Evolutionary conservation across 192 early-diverging fungal species (phyloP).

Genomic region (Allomyces macrogynus): DNA sequence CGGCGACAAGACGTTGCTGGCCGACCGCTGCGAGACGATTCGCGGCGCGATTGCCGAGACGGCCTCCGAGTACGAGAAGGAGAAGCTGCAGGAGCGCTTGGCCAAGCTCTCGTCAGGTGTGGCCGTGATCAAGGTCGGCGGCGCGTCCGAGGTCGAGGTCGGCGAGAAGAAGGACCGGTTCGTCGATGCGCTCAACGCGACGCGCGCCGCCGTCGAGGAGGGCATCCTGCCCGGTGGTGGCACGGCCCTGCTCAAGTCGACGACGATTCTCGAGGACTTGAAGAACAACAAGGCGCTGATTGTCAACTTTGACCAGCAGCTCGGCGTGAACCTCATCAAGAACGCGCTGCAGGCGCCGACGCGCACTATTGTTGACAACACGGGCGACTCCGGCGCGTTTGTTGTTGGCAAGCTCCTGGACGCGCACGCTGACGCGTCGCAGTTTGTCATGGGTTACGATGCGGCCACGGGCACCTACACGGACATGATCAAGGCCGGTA

Average conservation of each 20-base stretch:
- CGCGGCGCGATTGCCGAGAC: constrained; percentile 68
- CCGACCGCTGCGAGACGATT: constrained; percentile 92
- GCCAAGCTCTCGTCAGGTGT: constrained; percentile 97
- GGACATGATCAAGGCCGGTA: constrained; percentile 92
- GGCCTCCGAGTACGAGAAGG: constrained; percentile 93
- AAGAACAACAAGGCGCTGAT: constrained; percentile 26
- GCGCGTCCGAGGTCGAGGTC: constrained; percentile 94
- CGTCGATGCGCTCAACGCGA: constrained; percentile 95
- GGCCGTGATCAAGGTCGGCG: constrained; percentile 97
- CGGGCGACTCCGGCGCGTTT: constrained; percentile 91
- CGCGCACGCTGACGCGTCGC: constrained; percentile 24
- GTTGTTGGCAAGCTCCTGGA: constrained; percentile 91
- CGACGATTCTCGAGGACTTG: constrained; percentile 53
- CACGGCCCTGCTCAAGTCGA: constrained; percentile 85
- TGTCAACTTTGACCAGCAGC: constrained; percentile 97
- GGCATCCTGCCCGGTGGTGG: constrained; percentile 99
- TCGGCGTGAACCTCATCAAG: constrained; percentile 89
- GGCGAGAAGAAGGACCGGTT: constrained; percentile 99
- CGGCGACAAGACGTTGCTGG: constrained; percentile 71
- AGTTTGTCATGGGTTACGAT: constrained; percentile 90
- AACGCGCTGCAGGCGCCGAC: constrained; percentile 84
- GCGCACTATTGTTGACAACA: constrained; percentile 90
- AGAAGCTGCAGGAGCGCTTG: constrained; percentile 98
- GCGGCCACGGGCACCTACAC: constrained; percentile 77
- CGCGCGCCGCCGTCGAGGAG: constrained; percentile 96